phyloP scores from a whole-genome alignment of 108 stramenopile species.

The Mediolabrus comicus region DNA sequence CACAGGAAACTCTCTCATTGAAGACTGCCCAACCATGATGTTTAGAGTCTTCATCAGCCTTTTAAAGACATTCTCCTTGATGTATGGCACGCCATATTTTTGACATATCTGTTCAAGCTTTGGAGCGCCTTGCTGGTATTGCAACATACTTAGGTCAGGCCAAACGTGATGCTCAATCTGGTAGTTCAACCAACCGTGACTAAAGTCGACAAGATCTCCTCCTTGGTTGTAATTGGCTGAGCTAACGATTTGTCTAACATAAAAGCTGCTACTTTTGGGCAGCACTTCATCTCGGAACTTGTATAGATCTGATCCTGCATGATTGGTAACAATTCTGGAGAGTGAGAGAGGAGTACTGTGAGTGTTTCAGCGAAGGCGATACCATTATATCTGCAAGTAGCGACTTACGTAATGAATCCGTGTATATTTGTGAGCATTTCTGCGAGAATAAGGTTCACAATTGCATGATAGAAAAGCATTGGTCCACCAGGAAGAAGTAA shows the following conservation, averaged over 20 bases:
- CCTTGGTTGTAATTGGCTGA: conserved; percentile 55
- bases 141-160: conserved; percentile 69
- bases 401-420: conserved; percentile 61
- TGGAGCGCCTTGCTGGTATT: conserved; percentile 65
- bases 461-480: conserved; percentile 50
- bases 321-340: conserved; percentile 76
- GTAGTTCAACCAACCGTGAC: conserved; percentile 75
- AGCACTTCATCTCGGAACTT: conserved; percentile 62
- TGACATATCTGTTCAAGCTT: conserved; percentile 52
- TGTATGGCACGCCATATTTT: conserved; percentile 61
- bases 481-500: conserved; percentile 47
- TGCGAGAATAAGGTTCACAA: conserved; percentile 63
- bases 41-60: conserved; percentile 61
- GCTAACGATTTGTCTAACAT: conserved; percentile 63
- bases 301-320: conserved; percentile 78
- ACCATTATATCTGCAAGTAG: no score
- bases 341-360: no score
- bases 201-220: conserved; percentile 63
- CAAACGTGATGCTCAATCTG: conserved; percentile 78
- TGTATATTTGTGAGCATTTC: conserved; percentile 71
- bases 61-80: conserved; percentile 57
- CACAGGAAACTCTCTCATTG: conserved; percentile 61
- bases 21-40: conserved; percentile 64
- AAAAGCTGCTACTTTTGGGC: conserved; percentile 65
- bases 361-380: no score